A percentile compares a stretch with the other conserved stretches of the same genome.
Conservation (phyloP, 2,329 filamentous ascomycete genomes). For the Aspergillus sp. region DNA sequence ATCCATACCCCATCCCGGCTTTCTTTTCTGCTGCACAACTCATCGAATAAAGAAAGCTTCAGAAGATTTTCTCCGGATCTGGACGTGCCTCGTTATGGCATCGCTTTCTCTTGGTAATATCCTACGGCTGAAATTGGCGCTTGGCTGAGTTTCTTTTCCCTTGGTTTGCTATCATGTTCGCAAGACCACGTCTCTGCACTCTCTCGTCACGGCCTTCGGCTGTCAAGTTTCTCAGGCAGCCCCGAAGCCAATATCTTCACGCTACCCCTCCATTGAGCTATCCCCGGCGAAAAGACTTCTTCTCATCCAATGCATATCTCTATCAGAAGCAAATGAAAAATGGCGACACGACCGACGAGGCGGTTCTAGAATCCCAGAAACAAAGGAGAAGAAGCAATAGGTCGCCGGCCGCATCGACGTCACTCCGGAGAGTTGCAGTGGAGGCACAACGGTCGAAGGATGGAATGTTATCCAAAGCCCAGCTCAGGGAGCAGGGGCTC, state of each 20-base stretch:
- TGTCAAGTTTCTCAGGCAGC: conserved; percentile 27
- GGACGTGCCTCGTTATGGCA: neutral
- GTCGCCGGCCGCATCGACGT: conserved; percentile 64
- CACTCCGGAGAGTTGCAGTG: conserved; percentile 79
- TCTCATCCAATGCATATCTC: conserved; percentile 64
- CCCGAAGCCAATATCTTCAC: conserved; percentile 38
- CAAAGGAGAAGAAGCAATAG: conserved; percentile 53
- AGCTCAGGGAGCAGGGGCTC: conserved; percentile 37
- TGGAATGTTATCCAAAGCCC: conserved; percentile 52
- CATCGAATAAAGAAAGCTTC: no score
- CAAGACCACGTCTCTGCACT: conserved; percentile 32
- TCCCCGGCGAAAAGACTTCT: conserved; percentile 62
- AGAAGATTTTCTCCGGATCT: neutral
- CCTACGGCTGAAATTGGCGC: conserved; percentile 6
- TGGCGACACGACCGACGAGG: conserved; percentile 19
- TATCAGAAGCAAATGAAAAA: conserved; percentile 39
- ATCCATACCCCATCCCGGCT: neutral
- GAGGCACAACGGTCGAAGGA: conserved; percentile 71
- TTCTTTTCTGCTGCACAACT: neutral
- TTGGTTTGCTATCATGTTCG: conserved; percentile 32
- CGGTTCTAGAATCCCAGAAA: conserved; percentile 28
- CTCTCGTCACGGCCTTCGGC: conserved; percentile 33
- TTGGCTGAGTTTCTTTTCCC: conserved; percentile 12
- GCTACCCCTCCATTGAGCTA: conserved; percentile 36
- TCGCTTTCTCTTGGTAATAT: neutral